Conservation (phyloP, 352 stramenopile species). For the Pythium rhizo-oryzae region DNA sequence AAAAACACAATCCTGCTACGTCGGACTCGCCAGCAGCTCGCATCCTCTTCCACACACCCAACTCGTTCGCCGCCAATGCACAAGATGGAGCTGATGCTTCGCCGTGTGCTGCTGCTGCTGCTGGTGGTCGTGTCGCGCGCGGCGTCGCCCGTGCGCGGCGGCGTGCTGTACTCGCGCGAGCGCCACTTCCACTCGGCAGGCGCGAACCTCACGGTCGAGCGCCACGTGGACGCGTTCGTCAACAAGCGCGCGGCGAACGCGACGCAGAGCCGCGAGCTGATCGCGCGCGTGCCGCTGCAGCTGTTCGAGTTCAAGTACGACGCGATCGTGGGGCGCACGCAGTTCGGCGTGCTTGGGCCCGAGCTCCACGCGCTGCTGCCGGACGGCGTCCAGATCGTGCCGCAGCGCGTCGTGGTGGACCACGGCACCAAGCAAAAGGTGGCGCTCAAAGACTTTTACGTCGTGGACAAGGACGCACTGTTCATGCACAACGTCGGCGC, state of each 20-base stretch:
- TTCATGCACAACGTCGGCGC: constrained; percentile 93
- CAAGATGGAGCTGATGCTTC: too few species aligned
- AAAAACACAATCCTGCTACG: neutral
- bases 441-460: constrained; percentile 86
- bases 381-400: constrained; percentile 70
- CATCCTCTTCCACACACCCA: neutral
- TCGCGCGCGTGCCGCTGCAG: constrained; percentile 56
- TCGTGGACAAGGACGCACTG: constrained; percentile 88
- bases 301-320: constrained; percentile 86
- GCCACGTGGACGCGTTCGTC: constrained; percentile 52
- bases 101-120: neutral
- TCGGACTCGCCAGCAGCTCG: neutral
- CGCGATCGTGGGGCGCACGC: constrained; percentile 57
- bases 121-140: neutral
- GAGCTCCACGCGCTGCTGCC: constrained; percentile 61
- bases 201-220: constrained; percentile 44
- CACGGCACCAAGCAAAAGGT: constrained; percentile 48
- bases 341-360: constrained; percentile 75
- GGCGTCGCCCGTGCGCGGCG: constrained; percentile 1
- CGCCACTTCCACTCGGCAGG: constrained; percentile 14
- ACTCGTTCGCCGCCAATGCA: too few species aligned
- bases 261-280: constrained; percentile 47
- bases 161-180: constrained; percentile 36
- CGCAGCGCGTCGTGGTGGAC: constrained; percentile 60
- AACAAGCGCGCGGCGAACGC: constrained; percentile 50